These are phyloP conservation scores for Beauveria caledonica DNA, from an alignment of 2,329 filamentous ascomycete species.

Conservation along the genomic window DNA sequence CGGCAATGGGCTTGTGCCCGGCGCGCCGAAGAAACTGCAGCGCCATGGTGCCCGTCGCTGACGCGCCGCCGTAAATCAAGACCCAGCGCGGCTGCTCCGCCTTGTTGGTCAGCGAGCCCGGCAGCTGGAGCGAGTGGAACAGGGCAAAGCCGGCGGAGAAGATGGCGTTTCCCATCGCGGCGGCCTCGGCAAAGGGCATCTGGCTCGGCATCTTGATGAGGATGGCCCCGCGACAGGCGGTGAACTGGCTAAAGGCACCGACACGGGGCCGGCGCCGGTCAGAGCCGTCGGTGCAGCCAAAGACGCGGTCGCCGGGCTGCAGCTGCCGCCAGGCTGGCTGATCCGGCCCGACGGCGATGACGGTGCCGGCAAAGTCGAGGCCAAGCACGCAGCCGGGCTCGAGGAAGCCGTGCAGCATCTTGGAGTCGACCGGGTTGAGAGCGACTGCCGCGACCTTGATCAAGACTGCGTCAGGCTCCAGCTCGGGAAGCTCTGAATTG, in stretches of 20 bases:
- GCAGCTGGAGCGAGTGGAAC: conserved; percentile 21
- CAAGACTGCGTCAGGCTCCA: background rate
- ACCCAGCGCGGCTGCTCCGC: conserved; percentile 19
- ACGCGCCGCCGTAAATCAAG: conserved; percentile 37
- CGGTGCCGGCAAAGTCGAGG: conserved; percentile 25
- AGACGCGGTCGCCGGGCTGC: conserved; percentile 19
- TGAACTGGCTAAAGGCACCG: conserved; percentile 24
- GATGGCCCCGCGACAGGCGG: conserved; percentile 15
- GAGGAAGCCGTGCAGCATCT: conserved; percentile 15
- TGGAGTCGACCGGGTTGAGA: conserved; percentile 9
- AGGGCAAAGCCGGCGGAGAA: conserved; percentile 22
- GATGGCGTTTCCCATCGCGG: conserved; percentile 18
- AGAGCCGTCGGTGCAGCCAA: conserved; percentile 16
- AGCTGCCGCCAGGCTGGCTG: background rate
- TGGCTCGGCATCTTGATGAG: conserved; percentile 18
- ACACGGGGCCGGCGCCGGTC: conserved; percentile 13
- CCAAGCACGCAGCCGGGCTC: conserved; percentile 23
- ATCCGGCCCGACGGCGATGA: conserved; percentile 19
- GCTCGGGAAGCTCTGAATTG: background rate
- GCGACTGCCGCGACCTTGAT: background rate
- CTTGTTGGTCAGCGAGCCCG: conserved; percentile 14
- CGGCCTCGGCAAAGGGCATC: conserved; percentile 18
- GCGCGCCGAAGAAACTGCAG: conserved; percentile 25
- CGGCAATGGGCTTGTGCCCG: conserved; percentile 13
- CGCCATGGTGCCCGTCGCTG: conserved; percentile 33